Evolutionary conservation across 352 stramenopile species (phyloP), one percentile per base, ranked within the genome.

Genomic region (Globisporangium cederbergense): DNA sequence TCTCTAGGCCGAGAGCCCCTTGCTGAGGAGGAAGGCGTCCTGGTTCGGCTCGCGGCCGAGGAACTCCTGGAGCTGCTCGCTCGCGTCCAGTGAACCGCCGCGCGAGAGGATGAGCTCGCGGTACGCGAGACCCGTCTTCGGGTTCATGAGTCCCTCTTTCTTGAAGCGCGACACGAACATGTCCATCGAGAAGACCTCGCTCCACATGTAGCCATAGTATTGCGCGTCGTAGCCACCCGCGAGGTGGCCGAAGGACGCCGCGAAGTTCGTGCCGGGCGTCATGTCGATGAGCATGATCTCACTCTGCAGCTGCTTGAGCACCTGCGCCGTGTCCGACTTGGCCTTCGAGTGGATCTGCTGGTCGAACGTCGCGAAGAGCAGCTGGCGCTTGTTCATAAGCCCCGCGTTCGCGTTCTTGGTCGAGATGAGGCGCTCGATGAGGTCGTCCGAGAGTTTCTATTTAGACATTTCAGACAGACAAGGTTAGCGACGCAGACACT

Each of bases 161-260:
- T 93, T 85, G 76, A 97, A 96, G 28, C 85, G 78, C 66, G 83
- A 89, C 51, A 84, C 73, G 70, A 97, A 97, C 89, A 97, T 96
- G 66, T 96, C 89, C 67, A 91, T 89, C 63, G 86, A 94, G 49
- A 95, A 87, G 13, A 96, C 88, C 62, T 96, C 86, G 59, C 86
- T 94, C 88, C 89, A 97, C 78, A 97, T 83, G 79, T 97, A 97
- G 58, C 88, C 89, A 58, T 91, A 94, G 69, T 91, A 92, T 75
- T 91, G 78, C 3, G 84, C 81, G 51, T 93, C 81, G 64, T 91
- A 93, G 63, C 80, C 82, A 32, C 82, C 80, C 11, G 75, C 84
- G 63, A 97, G 69, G 74, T 97, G 89, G 14, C 82, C 82, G 62
- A 97, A 96, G 14, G 83, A 92, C 10, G 73, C 84, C 2, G 90